These are phyloP conservation scores for Vittaforma corneae DNA, from an alignment of 371 early-diverging fungal genomes.

Conservation along the genomic window DNA sequence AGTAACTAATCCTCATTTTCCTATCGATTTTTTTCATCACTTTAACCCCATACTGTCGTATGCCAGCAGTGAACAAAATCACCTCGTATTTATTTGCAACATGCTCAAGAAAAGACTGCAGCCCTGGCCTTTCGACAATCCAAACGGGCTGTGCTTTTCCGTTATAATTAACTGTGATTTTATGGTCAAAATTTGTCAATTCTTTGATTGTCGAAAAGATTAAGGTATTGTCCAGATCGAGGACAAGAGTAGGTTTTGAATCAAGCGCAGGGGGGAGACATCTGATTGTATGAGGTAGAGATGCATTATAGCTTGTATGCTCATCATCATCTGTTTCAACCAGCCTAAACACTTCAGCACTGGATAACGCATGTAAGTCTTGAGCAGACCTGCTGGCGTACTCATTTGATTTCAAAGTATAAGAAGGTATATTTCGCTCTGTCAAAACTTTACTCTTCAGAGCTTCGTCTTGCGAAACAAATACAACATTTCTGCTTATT, in stretches of 20 bases:
- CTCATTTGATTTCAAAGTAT: too few relatives aligned
- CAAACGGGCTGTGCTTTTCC: slow-evolving; percentile 4
- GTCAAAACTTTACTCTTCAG: too few relatives aligned
- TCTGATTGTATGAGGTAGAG: background rate
- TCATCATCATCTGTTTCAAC: background rate
- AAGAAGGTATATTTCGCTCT: too few relatives aligned
- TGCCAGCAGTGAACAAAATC: slow-evolving; percentile 77
- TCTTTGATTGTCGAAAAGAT: slow-evolving; percentile 65
- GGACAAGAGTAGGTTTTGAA: slow-evolving; percentile 63
- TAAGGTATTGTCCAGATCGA: slow-evolving; percentile 88
- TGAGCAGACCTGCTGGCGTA: too few relatives aligned
- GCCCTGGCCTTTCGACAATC: slow-evolving; percentile 41
- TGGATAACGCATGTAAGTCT: too few relatives aligned
- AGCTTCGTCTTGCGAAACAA: too few relatives aligned
- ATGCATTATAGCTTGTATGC: background rate
- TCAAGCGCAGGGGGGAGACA: background rate
- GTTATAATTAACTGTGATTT: slow-evolving; percentile 28
- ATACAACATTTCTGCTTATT: too few relatives aligned
- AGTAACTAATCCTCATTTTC: slow-evolving; percentile 68
- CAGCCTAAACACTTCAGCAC: too few relatives aligned
- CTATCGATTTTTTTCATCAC: slow-evolving; percentile 79
- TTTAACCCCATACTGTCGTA: slow-evolving; percentile 76
- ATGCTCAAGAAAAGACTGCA: slow-evolving; percentile 50
- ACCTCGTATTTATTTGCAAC: slow-evolving; percentile 75
- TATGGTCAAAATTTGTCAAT: slow-evolving; percentile 49